Conservation (phyloP, 2,329 filamentous ascomycete genomes). For the Fusarium napiforme region DNA sequence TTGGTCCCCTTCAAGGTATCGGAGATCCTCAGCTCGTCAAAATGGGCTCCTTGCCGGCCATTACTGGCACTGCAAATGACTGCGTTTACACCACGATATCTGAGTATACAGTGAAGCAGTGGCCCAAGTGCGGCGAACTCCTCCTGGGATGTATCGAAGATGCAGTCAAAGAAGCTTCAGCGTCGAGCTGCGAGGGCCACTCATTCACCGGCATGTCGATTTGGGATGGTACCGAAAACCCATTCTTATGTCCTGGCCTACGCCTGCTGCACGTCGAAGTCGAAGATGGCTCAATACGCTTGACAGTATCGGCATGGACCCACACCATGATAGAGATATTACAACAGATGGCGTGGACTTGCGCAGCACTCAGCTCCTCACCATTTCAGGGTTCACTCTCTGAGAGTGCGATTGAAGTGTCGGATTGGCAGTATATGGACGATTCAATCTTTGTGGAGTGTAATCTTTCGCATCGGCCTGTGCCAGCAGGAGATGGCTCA, state of each 20-base stretch:
- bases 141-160: constrained; percentile 48
- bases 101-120: constrained; percentile 48
- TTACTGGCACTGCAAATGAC: constrained; percentile 50
- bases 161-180: constrained; percentile 46
- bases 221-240: constrained; percentile 49
- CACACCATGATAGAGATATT: constrained; percentile 51
- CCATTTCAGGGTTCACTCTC: constrained; percentile 48
- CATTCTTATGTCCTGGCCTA: constrained; percentile 45
- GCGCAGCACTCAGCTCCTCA: constrained; percentile 49
- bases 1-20: constrained; percentile 45
- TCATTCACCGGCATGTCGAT: constrained; percentile 50
- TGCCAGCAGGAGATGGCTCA: constrained; percentile 43
- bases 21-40: constrained; percentile 46
- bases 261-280: constrained; percentile 51
- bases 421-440: constrained; percentile 48
- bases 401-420: constrained; percentile 47
- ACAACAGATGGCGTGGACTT: constrained; percentile 53
- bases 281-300: constrained; percentile 47
- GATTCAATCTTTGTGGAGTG: constrained; percentile 51
- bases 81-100: constrained; percentile 49
- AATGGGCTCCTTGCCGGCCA: constrained; percentile 46
- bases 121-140: constrained; percentile 48
- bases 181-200: constrained; percentile 39
- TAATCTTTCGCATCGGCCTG: constrained; percentile 47
- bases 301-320: constrained; percentile 51